phyloP scores from a whole-genome alignment of 139 green algal species.

The Zygnema cylindricum region DNA sequence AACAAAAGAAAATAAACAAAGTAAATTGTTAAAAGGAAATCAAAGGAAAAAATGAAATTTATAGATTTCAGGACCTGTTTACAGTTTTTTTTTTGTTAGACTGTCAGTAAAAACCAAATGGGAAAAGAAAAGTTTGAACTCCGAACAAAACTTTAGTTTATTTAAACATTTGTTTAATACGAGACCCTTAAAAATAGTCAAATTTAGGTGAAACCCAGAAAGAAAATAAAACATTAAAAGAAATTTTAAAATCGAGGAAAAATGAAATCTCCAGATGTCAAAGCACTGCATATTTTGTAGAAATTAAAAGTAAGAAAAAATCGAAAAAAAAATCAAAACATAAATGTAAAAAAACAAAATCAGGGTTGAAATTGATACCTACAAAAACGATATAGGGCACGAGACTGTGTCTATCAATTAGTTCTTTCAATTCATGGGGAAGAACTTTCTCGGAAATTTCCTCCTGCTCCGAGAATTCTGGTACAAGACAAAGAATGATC shows the following conservation, averaged over 20 bases:
- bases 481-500: background rate
- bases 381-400: background rate
- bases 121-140: no score
- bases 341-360: background rate
- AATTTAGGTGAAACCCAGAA: background rate
- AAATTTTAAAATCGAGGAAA: background rate
- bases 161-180: no score
- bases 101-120: no score
- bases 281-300: background rate
- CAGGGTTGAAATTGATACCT: background rate
- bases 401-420: background rate
- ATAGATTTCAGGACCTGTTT: no score
- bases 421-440: no score
- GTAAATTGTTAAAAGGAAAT: no score
- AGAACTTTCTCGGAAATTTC: no score
- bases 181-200: no score
- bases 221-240: background rate
- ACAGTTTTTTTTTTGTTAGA: no score
- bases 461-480: background rate
- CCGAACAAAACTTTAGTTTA: no score
- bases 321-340: background rate
- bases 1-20: no score
- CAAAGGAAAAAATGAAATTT: no score
- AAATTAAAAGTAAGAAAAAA: background rate
- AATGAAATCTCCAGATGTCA: background rate